Evolutionary conservation across 345 rosid species (phyloP).

Genomic region (Chamaenerion angustifolium): DNA sequence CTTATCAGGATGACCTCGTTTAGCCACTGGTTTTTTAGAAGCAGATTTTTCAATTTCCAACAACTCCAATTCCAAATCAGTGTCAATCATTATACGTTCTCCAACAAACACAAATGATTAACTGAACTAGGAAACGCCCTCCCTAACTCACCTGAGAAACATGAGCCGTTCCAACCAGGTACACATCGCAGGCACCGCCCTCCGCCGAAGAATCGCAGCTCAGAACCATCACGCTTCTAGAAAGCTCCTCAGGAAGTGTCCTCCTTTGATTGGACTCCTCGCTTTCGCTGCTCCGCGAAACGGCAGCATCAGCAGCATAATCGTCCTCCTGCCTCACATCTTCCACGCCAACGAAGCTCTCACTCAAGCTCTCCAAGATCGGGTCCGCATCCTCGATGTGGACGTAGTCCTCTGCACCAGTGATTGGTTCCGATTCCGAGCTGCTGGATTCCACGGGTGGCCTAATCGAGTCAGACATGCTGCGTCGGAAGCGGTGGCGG

Average conservation of each 20-base stretch:
- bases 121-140: neutral
- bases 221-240: conserved; percentile 47
- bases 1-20: no score
- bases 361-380: conserved; percentile 33
- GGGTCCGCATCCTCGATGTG: conserved; percentile 60
- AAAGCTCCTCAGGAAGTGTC: conserved; percentile 58
- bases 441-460: conserved; percentile 4
- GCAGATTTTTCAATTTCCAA: no score
- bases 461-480: neutral
- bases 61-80: no score
- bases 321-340: conserved; percentile 21
- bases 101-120: neutral
- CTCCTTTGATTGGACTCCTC: conserved; percentile 19
- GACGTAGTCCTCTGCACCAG: conserved; percentile 43
- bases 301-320: conserved; percentile 11
- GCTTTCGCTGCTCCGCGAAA: conserved; percentile 4
- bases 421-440: conserved; percentile 29
- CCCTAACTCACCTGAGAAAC: conserved; percentile 62
- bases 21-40: no score
- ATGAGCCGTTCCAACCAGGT: conserved; percentile 84
- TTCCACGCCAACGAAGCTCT: conserved; percentile 60
- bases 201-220: conserved; percentile 62
- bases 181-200: conserved; percentile 72
- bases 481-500: conserved; percentile 3
- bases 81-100: neutral